Conservation (phyloP, 2,329 filamentous ascomycete species). For the Colletotrichum liriopes region DNA sequence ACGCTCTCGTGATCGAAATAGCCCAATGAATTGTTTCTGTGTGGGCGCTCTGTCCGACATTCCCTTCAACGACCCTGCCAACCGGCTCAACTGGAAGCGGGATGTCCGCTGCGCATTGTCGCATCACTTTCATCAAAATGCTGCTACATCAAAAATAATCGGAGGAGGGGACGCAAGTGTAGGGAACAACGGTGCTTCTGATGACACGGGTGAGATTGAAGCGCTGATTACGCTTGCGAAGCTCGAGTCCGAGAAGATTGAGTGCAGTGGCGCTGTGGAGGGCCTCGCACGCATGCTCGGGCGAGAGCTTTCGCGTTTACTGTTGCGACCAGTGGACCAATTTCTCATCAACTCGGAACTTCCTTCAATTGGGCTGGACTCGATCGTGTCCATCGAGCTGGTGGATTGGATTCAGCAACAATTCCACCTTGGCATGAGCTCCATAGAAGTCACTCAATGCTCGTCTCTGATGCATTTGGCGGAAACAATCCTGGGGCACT, state of each 20-base stretch:
- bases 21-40: background rate
- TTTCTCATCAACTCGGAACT: background rate
- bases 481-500: conserved; percentile 19
- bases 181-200: too few species aligned
- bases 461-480: conserved; percentile 25
- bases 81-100: conserved; percentile 39
- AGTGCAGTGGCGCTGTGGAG: background rate
- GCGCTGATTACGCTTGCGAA: conserved; percentile 7
- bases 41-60: conserved; percentile 3
- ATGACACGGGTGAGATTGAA: conserved; percentile 6
- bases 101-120: conserved; percentile 37
- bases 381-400: conserved; percentile 36
- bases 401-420: conserved; percentile 38
- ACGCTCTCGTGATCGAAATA: background rate
- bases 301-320: background rate
- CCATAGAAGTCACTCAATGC: conserved; percentile 33
- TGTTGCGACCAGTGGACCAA: background rate
- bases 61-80: conserved; percentile 36
- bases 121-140: background rate
- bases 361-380: conserved; percentile 27
- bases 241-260: background rate
- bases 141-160: too few species aligned
- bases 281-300: conserved; percentile 3
- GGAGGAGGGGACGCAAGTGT: too few species aligned
- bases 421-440: conserved; percentile 25